Evolutionary conservation across 306 rosid genomes (phyloP), one percentile per base, ranked within the genome.

Genomic region (Adenanthera pavonina): DNA sequence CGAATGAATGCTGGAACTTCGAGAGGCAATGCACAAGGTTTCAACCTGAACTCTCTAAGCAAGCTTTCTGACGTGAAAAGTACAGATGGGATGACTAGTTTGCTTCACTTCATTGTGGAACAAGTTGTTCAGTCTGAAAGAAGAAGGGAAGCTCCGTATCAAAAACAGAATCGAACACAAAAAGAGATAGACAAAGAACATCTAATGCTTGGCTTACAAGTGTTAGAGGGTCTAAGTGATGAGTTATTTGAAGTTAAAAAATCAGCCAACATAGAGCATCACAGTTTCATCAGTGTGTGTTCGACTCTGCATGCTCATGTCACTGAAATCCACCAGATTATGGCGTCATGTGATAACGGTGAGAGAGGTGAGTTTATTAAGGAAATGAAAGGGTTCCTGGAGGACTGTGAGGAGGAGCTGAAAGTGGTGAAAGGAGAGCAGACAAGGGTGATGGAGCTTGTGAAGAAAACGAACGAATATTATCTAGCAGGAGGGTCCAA

Each of bases 1-100:
- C 75, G 90, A 47, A 87, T 95, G 99, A 95, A 95, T 83, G 92
- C 94, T 20, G 99, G 97, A 78, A 95, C 99, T 51, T 76, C 92
- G 3, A 87, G 97, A 84, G 99, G 97, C 40, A 89, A 88, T 78
- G 96, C 93, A 7, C 91, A 89, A 80, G 99, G 92, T 8, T 95
- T 95, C 91, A 89, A 95, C 80, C 86, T 93, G 16, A 85, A 71
- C 25, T 78, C 98, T 65, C 98, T 95, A 40, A 73, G 81, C 60
- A 95, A 88, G 71, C 91, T 93, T 60, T 86, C 95, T 78, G 93
- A 89, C 75, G 89, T 95, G 9, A 93, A 89, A 88, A 87, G 97
- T 79, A 87, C 92, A 49, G 91, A 88, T 80, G 96, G 96, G 40
- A 93, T 93, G 82, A 90, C 92, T 35, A 90, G 86, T 81, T 82